Evolutionary conservation across 2,329 filamentous ascomycete genomes (phyloP), one percentile per base, ranked within the genome.

Genomic region (Truncatella angustata): DNA sequence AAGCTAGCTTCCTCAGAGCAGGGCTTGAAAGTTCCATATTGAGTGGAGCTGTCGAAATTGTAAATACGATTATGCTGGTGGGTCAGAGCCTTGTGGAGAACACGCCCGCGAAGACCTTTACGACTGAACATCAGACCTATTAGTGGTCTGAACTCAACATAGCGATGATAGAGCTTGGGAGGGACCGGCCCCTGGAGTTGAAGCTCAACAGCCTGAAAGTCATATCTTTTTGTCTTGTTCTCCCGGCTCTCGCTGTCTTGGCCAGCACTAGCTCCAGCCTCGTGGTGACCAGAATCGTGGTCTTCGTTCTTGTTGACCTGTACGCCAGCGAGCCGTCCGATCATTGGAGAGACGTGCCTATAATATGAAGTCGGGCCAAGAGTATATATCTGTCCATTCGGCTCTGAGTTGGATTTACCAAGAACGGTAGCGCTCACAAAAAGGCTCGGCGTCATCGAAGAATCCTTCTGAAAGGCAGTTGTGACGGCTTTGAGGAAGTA

Each of bases 201-300:
- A 63, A 97, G 85, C 68, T 97, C 88, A 66, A 91, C 92, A 35
- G 93, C 90, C 77, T 96, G 92, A 71, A 97, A 97, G 87, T 94
- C 90, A 66, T 93, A 93, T 75, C 85, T 86, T 63, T 88, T 80
- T 3, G 84, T 77, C 57, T 78, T 77, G 54, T 76, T 77, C 52
- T 81, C 80, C 35, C 72, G 73, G 54, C 71, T 67, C 58, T 70
- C n/a, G 18, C 45, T 35, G 28, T 28, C 14, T 21, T 32, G 10
- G 11, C 44, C 32, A 20, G 23, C 18, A 23, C 24, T 28, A 10
- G 36, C 53, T 14, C 14, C n/a, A 6, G 12, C 9, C 2, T 65
- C 59, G 7, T 66, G 66, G 30, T 63, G 63, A 20, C 69, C 64
- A 14, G 63, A 65, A 42, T 81, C 76, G 5, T 77, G 68, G 10